Evolutionary conservation across 106 monocot genomes (phyloP), one percentile per base, ranked within the genome.

Genomic region (Chionographis japonica): DNA sequence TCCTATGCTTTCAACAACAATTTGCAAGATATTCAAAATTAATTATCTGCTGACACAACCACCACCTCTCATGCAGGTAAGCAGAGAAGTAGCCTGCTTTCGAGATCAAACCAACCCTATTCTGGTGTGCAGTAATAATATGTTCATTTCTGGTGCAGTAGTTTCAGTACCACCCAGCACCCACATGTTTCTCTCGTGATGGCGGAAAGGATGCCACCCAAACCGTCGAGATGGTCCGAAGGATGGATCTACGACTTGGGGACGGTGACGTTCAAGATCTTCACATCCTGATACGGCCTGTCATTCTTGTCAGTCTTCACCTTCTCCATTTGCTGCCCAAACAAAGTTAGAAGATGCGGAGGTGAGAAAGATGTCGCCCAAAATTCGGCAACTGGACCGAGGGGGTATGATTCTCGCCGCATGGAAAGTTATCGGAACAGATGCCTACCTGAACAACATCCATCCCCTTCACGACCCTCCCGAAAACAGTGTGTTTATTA

Each of bases 401-500:
- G 37, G 9, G 6, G 43, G 15, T 52, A 66, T 27, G 18, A 46
- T 58, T 13, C 27, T 49, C 54, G 17, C 8, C 37, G 49, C 43
- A 12, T 19, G 15, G 50, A 50, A 40, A 11, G 15, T 13, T 8
- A 10, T 11, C 27, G 0, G 3, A 12, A 58, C 69, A n/a, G 16
- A 14, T 37, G 38, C 4, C 2, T 78, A 98, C 92, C 90, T 98
- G 98, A 68, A 98, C 92, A 71, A 98, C 98, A 77, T 98, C 98
- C 98, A 98, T 98, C 41, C 98, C 98, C 72, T 98, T 98, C 8
- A 74, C 85, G 75, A 93, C 98, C 76, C 98, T 79, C 52, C 98
- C 98, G 61, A 98, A 98, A 37, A 98, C 92, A 55, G 93, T 87
- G 41, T 98, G 98, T 76, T 93, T 98, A 66, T 90, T 98, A 68